Base-by-base conservation (phyloP, 2,329 filamentous ascomycete species). In the Arachnomyces sp. region DNA sequence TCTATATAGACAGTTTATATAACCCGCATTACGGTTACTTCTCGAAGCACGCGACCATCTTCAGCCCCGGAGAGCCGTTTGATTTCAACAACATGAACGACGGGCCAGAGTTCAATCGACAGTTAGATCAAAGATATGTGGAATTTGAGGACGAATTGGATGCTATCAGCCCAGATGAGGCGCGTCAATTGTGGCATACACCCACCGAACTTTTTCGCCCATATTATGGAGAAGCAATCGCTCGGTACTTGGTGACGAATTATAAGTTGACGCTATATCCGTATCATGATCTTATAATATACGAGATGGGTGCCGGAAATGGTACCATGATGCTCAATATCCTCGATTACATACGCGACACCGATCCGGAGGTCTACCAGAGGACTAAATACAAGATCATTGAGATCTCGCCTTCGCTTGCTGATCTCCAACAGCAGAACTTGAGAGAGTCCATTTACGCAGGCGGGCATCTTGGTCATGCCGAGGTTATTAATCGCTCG, bases 241-340 rank as follows among this genome's bases (percentile, higher is more conserved):
- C 90, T n/a, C 82, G 90, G 14, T 95, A 96, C 62, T 78, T 98
- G 33, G 82, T 96, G 51, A 82, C 86, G 51, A 95, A 98, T 69
- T 98, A 98, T 74, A 88, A 92, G 60, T 78, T 95, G 60, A 86
- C 86, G 33, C 78, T 87, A 41, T 96, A 92, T 61, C 92, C 92
- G 2, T 95, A 96, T 70, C 82, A 95, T 65, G 92, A 98, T 65
- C 77, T 98, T 38, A 86, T 94, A 54, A 93, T 98, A 62, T 98
- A 95, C 74, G 92, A 98, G 63, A 94, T 98, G 84, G 92, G 92
- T 38, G 92, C 92, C 30, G 92, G 92, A 53, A 90, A 95, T 55
- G 92, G 92, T 47, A 98, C 93, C 0, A 77, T 98, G 59, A 98
- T 98, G 92, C 75, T 92, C 59, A 98, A 98, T 63, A 89, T 98